These are phyloP conservation scores for Solanum tarijense DNA, from an alignment of 257 asterid genomes.

Conservation along the genomic window DNA sequence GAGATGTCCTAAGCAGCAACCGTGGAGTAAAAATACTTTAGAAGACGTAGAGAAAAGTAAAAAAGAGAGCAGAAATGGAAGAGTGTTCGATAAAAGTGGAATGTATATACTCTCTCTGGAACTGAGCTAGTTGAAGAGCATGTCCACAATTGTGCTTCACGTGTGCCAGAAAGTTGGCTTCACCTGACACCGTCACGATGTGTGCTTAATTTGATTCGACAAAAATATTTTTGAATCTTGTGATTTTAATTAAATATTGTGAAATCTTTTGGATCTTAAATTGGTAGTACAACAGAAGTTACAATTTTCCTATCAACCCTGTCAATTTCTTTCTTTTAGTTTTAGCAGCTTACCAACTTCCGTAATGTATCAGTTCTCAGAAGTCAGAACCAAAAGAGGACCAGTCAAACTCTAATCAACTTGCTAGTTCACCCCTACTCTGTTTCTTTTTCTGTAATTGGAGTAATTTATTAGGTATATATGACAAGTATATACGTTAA, in stretches of 20 bases:
- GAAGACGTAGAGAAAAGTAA: not conserved
- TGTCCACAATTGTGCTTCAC: conserved; percentile 10
- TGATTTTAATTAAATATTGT: not conserved
- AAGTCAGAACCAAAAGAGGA: conserved; percentile 1
- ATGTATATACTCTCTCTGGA: not conserved
- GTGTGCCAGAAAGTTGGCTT: conserved; percentile 8
- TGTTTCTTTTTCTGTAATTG: not conserved
- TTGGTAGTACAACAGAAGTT: not conserved
- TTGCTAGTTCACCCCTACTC: not conserved
- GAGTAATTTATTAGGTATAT: not conserved
- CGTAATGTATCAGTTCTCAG: not conserved
- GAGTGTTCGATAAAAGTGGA: not conserved
- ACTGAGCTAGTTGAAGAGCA: not conserved
- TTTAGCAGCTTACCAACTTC: not conserved
- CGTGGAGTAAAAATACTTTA: not conserved
- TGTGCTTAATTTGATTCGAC: not conserved
- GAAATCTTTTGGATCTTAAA: not conserved
- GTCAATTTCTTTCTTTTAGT: not conserved
- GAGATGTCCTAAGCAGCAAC: not conserved
- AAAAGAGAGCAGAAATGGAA: not conserved
- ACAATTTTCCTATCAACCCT: not conserved
- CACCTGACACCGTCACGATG: not conserved
- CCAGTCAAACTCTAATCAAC: conserved; percentile 6
- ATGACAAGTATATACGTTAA: not conserved
- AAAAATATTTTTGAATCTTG: no score